These are phyloP conservation scores for Przewalskia tangutica DNA, from an alignment of 257 asterid genomes.

Conservation along the genomic window DNA sequence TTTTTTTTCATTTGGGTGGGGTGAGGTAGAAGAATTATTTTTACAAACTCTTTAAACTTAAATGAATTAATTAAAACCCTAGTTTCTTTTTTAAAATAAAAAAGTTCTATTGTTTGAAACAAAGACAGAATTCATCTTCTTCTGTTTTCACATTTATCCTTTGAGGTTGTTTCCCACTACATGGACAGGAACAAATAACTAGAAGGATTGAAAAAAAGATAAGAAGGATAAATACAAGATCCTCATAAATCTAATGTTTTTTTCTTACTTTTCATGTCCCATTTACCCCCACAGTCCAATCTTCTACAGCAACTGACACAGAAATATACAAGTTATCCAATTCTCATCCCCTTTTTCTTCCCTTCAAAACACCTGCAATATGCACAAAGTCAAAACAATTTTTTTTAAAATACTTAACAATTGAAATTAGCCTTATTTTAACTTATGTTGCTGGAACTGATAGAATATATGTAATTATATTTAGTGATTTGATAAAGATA, in stretches of 20 bases:
- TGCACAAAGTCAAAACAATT: no score
- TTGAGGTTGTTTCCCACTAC: constrained; percentile 57
- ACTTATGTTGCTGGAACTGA: not conserved
- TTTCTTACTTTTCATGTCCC: not conserved
- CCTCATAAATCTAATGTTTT: not conserved
- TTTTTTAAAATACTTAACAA: no score
- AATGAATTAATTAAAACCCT: not conserved
- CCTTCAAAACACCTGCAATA: no score
- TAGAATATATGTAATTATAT: no score
- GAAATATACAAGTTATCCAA: constrained; percentile 14
- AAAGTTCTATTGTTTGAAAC: not conserved
- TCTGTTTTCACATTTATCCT: constrained; percentile 13
- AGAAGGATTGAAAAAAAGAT: constrained; percentile 11
- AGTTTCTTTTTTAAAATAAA: not conserved
- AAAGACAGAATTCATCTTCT: not conserved
- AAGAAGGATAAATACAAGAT: constrained; percentile 24
- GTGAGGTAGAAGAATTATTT: no score
- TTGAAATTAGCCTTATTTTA: not conserved
- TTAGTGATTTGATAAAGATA: no score
- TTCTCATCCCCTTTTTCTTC: constrained; percentile 40
- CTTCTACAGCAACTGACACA: constrained; percentile 14
- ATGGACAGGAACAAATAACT: constrained; percentile 42
- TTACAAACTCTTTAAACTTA: not conserved
- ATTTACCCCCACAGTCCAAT: not conserved
- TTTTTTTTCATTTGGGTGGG: no score